Base-by-base conservation (phyloP, 768 basidiomycete genomes). In the Pleurotus pulmonarius region DNA sequence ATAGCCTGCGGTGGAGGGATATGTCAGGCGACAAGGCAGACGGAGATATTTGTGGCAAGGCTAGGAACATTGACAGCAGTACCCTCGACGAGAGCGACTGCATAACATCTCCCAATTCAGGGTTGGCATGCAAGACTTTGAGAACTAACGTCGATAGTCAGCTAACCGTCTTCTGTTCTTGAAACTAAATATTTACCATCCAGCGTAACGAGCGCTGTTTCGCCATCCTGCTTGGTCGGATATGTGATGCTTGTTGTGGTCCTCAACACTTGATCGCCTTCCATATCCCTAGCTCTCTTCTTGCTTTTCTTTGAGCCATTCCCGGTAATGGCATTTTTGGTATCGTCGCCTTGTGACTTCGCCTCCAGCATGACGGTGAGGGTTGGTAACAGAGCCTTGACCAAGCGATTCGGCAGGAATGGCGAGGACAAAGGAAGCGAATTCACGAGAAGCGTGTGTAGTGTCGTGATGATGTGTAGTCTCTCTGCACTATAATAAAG, bases 181-280 rank as follows among this genome's bases (percentile, higher is more conserved):
- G 20, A 20, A 20, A 38, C 43, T 38, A 43, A 1, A 18, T 26
- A 61, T 75, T 54, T 67, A 91, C 91, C 82, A 60, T 85, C 76
- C 11, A 90, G 66, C 12, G 87, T 78, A 11, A 66, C 59, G 9
- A 90, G 67, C 20, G 89, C 59, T 20, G 75, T 70, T 24, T 82
- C 70, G 18, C 79, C 81, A 13, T 88, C 86, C 25, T 76, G 75
- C 2, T 56, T 49, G 0, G 77, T 79, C 1, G 76, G 68, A 63
- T 81, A 88, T 16, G 84, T 61, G 6, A 80, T 72, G 45, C 76
- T 67, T 45, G 74, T 73, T 2, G 76, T 66, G 6, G 70, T 63
- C 52, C 78, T 82, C 68, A 94, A 84, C 4, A 87, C 71, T 63
- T 88, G 89, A 54, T 90, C 90, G 8, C 83, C 88, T 68, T 92